Base-by-base conservation (phyloP, 2,329 filamentous ascomycete genomes). In the Calonectria leucothoes region DNA sequence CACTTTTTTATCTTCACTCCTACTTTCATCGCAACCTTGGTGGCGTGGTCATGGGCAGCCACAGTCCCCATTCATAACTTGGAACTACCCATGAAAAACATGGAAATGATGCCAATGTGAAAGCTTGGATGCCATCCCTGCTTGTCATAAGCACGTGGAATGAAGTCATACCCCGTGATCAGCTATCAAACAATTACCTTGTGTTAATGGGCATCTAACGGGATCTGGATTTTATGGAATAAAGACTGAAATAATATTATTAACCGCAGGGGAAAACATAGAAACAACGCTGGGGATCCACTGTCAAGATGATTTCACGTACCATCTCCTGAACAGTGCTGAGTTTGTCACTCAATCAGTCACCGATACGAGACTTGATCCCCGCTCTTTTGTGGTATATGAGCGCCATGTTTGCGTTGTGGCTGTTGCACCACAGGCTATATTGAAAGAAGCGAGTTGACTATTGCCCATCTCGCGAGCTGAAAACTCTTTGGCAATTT, bases 131-230 rank as follows among this genome's bases (percentile, higher is more conserved):
- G 12, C 15, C 39, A 48, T 27, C 49, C 49, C 25, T 57, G 35
- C 33, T 52, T 31, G 11, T 12, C 15, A 52, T 31, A 57, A n/a
- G 37, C 49, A 57, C 49, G 65, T 67, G 49, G 48, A 29, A 67
- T 67, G 65, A 67, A 67, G 51, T 67, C 65, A 67, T 67, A 57
- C 11, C 45, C 63, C n/a, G 63, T 64, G 37, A 42, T 17, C 27
- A 29, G 7, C 12, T 27, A 14, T 31, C 7, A 64, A 29, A 20
- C 17, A 48, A 33, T 64, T 20, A 10, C 37, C 42, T 11, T 45
- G 3, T 25, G n/a, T 48, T 45, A 48, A 27, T 42, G 17, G 17
- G 59, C 37, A 64, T 12, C 42, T 42, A 64, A 64, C 59, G 17
- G 29, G 10, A 31, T 48, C 10, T 23, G 55, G 33, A 37, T 17